Base-by-base conservation (phyloP, 139 green algal genomes). In the Chlorella sorokiniana region DNA sequence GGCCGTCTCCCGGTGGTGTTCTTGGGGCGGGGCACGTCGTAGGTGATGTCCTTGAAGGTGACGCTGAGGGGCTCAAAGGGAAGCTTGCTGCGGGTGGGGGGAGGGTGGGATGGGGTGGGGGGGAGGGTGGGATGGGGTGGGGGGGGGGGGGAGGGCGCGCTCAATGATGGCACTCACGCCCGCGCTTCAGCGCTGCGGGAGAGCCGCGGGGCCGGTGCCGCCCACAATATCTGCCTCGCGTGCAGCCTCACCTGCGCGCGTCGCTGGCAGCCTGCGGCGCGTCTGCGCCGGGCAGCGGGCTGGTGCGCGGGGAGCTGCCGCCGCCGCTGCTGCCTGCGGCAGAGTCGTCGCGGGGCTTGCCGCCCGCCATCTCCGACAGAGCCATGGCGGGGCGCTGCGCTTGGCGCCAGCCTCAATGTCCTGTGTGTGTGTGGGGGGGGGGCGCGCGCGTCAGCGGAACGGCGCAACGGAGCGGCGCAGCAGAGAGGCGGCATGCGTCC, bases 31-130 rank as follows among this genome's bases (percentile, higher is more conserved):
- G 83, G 83, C 40, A 87, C 87, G 78, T 76, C 85, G 81, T 91
- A 91, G 45, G 67, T 48, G 23, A 91, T 65, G 71, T 88, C 35
- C 42, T 83, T 65, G 78, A 91, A 91, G 59, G 87, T 90, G 37
- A 91, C 52, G 1, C 67, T 62, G 40, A 84, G 52, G 22, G 68
- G 68, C 31, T 71, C 54, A 51, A 78, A 84, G 41, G 79, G 79
- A 48, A 84, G 51, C 65, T 75, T 75, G 79, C 69, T 78, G 54
- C 54, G 23, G 4, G 31, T 10, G 31, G n/a, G 16, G 41, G 77
- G 42, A 48, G 64, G 1, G 3, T 22, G 31, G 14, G 14, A 22
- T 33, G 48, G 31, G 9, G 5, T n/a, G 44, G 45, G 0, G 51
- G 42, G 29, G 35, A 8, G 25, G 2, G 59, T 41, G 20, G 3